Conservation (phyloP, 169 alveolate genomes). For the Plasmodium coatneyi region DNA sequence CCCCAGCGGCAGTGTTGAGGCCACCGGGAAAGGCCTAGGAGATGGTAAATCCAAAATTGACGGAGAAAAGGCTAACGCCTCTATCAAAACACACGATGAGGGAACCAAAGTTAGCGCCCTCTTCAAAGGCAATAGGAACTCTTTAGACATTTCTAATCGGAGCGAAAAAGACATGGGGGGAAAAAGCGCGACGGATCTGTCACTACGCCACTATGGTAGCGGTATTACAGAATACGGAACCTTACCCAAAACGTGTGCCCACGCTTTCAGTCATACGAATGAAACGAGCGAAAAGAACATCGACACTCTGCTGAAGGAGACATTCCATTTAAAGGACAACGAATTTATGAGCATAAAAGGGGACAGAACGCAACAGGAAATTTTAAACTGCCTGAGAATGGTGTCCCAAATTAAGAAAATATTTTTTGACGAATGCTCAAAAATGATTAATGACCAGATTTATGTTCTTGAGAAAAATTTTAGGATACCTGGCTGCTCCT, state of each 20-base stretch:
- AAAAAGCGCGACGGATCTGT: not conserved
- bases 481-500: slow-evolving; percentile 52
- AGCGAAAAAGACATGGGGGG: not conserved
- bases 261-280: not conserved
- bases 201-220: not conserved
- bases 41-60: not conserved
- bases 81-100: not conserved
- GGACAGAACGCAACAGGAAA: slow-evolving; percentile 55
- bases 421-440: slow-evolving; percentile 70
- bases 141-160: not conserved
- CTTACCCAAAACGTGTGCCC: not conserved
- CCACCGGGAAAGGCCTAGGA: not conserved
- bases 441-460: slow-evolving; percentile 71
- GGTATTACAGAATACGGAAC: not conserved
- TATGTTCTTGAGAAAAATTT: slow-evolving; percentile 55
- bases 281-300: slow-evolving; percentile 18
- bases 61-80: not conserved
- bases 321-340: slow-evolving; percentile 45
- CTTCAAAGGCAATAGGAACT: not conserved
- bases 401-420: slow-evolving; percentile 56
- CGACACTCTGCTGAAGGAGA: slow-evolving; percentile 23
- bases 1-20: not conserved
- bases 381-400: slow-evolving; percentile 57
- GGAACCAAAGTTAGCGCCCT: not conserved
- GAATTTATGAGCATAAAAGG: slow-evolving; percentile 3